These are phyloP conservation scores for Rubroboletus satanas DNA, from an alignment of 768 basidiomycete species.

Conservation along the genomic window DNA sequence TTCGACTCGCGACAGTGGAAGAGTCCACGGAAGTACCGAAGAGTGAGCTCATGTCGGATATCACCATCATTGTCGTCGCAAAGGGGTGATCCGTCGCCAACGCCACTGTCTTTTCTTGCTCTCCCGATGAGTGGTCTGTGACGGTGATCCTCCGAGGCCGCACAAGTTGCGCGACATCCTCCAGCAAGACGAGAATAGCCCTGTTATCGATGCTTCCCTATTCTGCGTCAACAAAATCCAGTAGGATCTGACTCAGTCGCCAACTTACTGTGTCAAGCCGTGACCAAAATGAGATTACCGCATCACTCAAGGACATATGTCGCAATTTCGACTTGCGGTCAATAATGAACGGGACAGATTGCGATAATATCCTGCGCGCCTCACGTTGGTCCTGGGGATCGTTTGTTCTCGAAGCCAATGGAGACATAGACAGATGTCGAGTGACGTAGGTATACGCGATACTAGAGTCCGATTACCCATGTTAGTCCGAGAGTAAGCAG, in stretches of 20 bases:
- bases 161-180: constrained; percentile 53
- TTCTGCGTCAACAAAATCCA: constrained; percentile 9
- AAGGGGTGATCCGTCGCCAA: constrained; percentile 14
- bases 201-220: constrained; percentile 36
- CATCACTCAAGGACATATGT: constrained; percentile 46
- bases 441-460: constrained; percentile 66
- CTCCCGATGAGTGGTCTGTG: neutral
- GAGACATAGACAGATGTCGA: constrained; percentile 57
- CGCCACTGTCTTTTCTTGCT: neutral
- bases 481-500: neutral
- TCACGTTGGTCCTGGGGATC: constrained; percentile 44
- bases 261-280: constrained; percentile 42
- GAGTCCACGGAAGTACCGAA: constrained; percentile 11
- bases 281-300: constrained; percentile 65
- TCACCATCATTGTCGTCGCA: constrained; percentile 17
- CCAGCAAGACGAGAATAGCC: constrained; percentile 50
- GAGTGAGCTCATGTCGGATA: constrained; percentile 26
- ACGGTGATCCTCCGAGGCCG: constrained; percentile 38
- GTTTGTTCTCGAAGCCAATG: constrained; percentile 43
- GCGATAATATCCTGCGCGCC: constrained; percentile 45
- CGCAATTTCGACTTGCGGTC: constrained; percentile 57
- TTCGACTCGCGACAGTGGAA: neutral
- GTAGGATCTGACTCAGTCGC: neutral
- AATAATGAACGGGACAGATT: constrained; percentile 60
- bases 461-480: constrained; percentile 33